phyloP scores from a whole-genome alignment of 352 stramenopile genomes.

The Pelagophyceae sp. region DNA sequence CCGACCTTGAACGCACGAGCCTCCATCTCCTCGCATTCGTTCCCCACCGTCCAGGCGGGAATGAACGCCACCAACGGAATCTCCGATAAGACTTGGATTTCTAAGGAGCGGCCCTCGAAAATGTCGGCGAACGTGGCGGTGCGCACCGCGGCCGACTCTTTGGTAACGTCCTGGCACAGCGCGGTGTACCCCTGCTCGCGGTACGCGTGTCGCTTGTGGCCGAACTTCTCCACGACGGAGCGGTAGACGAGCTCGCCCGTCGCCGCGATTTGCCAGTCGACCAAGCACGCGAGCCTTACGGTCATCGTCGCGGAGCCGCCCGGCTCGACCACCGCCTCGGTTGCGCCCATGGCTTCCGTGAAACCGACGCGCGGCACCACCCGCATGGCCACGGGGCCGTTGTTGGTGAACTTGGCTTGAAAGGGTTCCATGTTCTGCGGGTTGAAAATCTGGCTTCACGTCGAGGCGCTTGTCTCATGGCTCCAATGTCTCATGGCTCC shows the following conservation, averaged over 20 bases:
- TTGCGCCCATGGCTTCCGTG: no score
- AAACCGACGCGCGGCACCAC: no score
- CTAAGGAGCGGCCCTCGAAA: not conserved
- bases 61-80: not conserved
- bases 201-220: not conserved
- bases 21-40: constrained; percentile 12
- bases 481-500: not conserved
- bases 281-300: not conserved
- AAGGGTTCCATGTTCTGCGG: not conserved
- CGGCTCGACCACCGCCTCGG: not conserved
- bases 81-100: not conserved
- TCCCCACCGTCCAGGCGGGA: not conserved
- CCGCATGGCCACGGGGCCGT: not conserved
- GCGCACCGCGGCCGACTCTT: not conserved
- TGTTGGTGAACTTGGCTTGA: not conserved
- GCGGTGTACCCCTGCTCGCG: not conserved
- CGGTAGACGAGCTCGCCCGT: constrained; percentile 16
- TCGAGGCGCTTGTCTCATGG: no score
- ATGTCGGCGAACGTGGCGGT: not conserved
- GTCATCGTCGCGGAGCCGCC: not conserved
- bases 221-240: constrained; percentile 7
- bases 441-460: no score
- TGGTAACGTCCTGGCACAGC: not conserved
- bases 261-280: not conserved
- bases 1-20: not conserved